phyloP scores from a whole-genome alignment of 1,284 basidiomycete species.

The Ceratobasidium sp. region DNA sequence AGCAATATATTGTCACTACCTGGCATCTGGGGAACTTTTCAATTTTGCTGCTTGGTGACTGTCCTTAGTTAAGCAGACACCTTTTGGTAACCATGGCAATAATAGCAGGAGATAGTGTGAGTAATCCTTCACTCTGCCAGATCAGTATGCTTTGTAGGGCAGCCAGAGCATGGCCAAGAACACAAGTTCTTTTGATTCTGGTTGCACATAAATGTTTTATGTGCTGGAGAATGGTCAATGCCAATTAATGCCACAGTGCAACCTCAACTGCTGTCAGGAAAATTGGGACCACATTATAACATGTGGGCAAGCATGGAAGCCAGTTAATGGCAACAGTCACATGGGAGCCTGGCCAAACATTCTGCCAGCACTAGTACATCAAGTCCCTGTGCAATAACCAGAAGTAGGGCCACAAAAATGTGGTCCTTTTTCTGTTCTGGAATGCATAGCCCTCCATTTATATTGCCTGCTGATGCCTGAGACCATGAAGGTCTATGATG shows the following conservation, averaged over 20 bases:
- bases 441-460: too few species aligned
- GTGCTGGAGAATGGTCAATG: background rate
- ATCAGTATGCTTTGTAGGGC: background rate
- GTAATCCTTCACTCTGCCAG: background rate
- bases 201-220: background rate
- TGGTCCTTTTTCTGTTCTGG: too few species aligned
- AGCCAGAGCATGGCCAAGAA: background rate
- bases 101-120: background rate
- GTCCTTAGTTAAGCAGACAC: background rate
- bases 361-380: too few species aligned
- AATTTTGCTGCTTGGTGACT: background rate
- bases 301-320: too few species aligned
- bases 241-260: slow-evolving; percentile 5
- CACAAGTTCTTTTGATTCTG: slow-evolving; percentile 1
- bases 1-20: background rate
- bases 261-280: slow-evolving; percentile 1
- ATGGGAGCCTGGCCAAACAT: too few species aligned
- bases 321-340: too few species aligned
- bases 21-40: background rate
- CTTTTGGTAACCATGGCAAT: background rate
- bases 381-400: too few species aligned
- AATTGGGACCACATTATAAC: too few species aligned
- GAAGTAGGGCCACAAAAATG: too few species aligned
- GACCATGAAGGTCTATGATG: too few species aligned
- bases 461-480: too few species aligned